A percentile compares a stretch with the other conserved stretches of the same genome.
phyloP scores from a whole-genome alignment of 371 early-diverging fungal genomes.

The Funneliformis caledonium region DNA sequence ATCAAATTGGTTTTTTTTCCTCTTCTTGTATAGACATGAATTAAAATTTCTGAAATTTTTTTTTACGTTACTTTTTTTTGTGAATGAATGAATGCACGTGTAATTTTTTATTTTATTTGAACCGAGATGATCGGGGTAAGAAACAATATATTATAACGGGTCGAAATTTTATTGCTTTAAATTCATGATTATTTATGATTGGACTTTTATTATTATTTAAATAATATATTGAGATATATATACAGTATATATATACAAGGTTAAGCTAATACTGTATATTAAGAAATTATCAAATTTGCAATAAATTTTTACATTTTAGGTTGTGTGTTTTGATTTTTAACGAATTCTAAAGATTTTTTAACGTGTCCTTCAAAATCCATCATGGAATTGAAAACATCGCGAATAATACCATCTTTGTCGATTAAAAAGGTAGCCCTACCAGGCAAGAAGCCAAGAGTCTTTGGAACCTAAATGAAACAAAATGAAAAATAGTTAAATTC shows the following conservation, averaged over 20 bases:
- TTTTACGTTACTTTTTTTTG: no score
- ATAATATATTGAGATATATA: no score
- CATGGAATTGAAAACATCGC: conserved; percentile 47
- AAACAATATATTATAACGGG: background rate
- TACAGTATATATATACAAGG: no score
- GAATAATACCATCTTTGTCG: conserved; percentile 45
- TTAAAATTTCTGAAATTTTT: background rate
- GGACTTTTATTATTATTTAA: no score
- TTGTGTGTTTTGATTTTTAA: conserved; percentile 37
- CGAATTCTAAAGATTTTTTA: conserved; percentile 42
- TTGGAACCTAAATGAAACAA: conserved; percentile 24
- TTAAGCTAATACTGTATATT: no score
- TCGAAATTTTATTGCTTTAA: background rate
- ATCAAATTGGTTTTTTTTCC: background rate
- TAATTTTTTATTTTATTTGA: background rate
- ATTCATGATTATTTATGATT: no score
- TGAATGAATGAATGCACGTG: background rate
- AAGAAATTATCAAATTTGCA: background rate
- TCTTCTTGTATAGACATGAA: background rate
- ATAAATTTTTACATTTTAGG: background rate
- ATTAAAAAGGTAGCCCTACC: conserved; percentile 50
- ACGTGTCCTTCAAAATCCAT: conserved; percentile 45
- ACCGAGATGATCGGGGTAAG: background rate
- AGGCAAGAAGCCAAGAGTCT: conserved; percentile 31
- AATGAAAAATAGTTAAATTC: background rate